These are phyloP conservation scores for Coccinonectria pachysandricola DNA, from an alignment of 2,329 filamentous ascomycete genomes.

Conservation along the genomic window DNA sequence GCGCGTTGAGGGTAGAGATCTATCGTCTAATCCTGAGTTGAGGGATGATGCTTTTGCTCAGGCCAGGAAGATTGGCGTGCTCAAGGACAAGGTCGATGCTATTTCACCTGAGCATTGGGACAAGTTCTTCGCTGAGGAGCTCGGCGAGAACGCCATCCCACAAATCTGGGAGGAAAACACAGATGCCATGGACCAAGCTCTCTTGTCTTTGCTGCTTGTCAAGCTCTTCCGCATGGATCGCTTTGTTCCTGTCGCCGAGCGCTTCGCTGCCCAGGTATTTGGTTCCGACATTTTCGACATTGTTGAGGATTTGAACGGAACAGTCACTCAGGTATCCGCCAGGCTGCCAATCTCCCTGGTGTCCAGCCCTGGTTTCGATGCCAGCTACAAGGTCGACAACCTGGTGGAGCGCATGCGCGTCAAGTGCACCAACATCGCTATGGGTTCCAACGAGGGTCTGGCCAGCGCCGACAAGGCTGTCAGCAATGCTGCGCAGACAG, in stretches of 20 bases:
- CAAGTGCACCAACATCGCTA: conserved; percentile 91
- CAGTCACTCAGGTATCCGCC: conserved; percentile 74
- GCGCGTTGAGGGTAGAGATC: conserved; percentile 62
- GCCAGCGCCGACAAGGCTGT: conserved; percentile 93
- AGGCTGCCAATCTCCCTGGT: conserved; percentile 82
- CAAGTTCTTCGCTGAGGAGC: conserved; percentile 72
- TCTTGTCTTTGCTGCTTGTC: conserved; percentile 77
- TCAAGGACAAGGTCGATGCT: conserved; percentile 62
- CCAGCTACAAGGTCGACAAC: conserved; percentile 96
- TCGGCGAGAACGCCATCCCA: conserved; percentile 77
- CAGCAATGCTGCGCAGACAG: conserved; percentile 79
- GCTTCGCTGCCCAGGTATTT: conserved; percentile 81
- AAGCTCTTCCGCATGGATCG: conserved; percentile 94
- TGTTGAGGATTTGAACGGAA: conserved; percentile 74
- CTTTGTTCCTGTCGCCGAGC: conserved; percentile 85
- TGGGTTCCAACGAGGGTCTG: conserved; percentile 94
- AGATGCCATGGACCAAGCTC: conserved; percentile 60
- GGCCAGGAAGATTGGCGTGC: conserved; percentile 57
- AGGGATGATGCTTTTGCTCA: conserved; percentile 59
- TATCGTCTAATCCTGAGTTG: conserved; percentile 57
- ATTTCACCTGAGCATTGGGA: conserved; percentile 61
- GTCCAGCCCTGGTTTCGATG: conserved; percentile 93
- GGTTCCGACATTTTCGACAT: conserved; percentile 73
- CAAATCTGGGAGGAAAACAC: conserved; percentile 56
- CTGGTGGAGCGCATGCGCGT: conserved; percentile 76